Conservation (phyloP, 2,329 filamentous ascomycete genomes). For the Colletotrichum viniferum region DNA sequence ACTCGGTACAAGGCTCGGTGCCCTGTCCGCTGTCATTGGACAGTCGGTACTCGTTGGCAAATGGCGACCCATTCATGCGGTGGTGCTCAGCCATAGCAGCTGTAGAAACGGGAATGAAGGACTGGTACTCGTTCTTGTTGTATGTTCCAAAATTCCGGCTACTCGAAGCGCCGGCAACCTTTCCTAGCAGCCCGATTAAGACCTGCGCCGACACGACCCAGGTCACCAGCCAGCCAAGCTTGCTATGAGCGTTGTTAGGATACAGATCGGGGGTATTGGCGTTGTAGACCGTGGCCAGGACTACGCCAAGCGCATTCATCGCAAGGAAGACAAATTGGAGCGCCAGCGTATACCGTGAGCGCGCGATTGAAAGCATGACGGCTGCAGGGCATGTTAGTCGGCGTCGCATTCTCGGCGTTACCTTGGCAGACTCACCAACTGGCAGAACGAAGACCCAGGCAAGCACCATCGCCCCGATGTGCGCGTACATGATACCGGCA, state of each 20-base stretch:
- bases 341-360: conserved; percentile 74
- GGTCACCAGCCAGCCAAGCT: conserved; percentile 83
- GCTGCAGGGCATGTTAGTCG: conserved; percentile 48
- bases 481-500: conserved; percentile 64
- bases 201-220: conserved; percentile 75
- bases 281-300: conserved; percentile 76
- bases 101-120: conserved; percentile 67
- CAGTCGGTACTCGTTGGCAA: conserved; percentile 50
- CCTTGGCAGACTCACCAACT: conserved; percentile 58
- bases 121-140: conserved; percentile 50
- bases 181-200: conserved; percentile 68
- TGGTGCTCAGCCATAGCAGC: conserved; percentile 59
- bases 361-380: conserved; percentile 84
- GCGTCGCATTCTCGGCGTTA: not conserved
- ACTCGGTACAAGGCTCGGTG: conserved; percentile 72
- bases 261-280: conserved; percentile 84
- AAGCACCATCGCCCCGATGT: conserved; percentile 72
- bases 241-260: conserved; percentile 85
- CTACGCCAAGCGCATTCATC: conserved; percentile 66
- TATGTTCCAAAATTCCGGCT: not conserved
- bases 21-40: conserved; percentile 78
- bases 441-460: conserved; percentile 78
- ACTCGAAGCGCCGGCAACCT: conserved; percentile 50
- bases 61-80: conserved; percentile 30
- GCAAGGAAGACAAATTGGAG: conserved; percentile 72